Evolutionary conservation across 139 green algal genomes (phyloP).

Genomic region (Cymbomonas tetramitiformis): DNA sequence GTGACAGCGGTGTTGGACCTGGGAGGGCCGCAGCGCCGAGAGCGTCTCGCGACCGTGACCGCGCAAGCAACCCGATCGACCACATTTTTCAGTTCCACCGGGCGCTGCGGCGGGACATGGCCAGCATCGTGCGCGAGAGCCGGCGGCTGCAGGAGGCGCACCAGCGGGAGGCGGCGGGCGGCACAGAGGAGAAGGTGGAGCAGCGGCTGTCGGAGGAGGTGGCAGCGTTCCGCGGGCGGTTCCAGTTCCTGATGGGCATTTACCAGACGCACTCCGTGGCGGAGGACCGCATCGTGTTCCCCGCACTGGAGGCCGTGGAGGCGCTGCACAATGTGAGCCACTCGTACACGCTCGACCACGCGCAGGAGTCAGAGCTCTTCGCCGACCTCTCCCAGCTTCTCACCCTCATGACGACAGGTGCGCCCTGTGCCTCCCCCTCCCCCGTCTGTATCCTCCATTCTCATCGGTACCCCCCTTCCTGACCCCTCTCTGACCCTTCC

Average conservation of each 20-base stretch:
- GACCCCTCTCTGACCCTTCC: no score
- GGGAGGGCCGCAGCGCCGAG: neutral
- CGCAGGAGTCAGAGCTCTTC: conserved; percentile 76
- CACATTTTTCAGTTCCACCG: conserved; percentile 92
- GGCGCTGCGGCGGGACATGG: conserved; percentile 58
- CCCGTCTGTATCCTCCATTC: neutral
- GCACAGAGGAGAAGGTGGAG: neutral
- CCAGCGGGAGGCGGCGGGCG: neutral
- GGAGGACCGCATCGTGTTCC: conserved; percentile 95
- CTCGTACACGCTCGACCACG: conserved; percentile 89
- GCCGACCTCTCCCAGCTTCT: conserved; percentile 23
- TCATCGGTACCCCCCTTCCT: no score
- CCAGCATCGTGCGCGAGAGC: conserved; percentile 5
- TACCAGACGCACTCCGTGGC: conserved; percentile 56
- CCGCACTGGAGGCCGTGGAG: conserved; percentile 86
- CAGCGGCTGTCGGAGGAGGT: conserved; percentile 26
- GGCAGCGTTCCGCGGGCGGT: conserved; percentile 66
- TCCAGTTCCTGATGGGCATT: conserved; percentile 74
- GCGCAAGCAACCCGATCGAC: conserved; percentile 72
- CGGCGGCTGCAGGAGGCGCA: neutral
- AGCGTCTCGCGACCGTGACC: neutral
- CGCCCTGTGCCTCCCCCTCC: no score
- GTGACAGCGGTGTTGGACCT: neutral
- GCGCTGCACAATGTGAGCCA: conserved; percentile 81
- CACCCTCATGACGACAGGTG: neutral